Evolutionary conservation across 2,329 filamentous ascomycete species (phyloP).

Genomic region (Hypoxylon sp.): DNA sequence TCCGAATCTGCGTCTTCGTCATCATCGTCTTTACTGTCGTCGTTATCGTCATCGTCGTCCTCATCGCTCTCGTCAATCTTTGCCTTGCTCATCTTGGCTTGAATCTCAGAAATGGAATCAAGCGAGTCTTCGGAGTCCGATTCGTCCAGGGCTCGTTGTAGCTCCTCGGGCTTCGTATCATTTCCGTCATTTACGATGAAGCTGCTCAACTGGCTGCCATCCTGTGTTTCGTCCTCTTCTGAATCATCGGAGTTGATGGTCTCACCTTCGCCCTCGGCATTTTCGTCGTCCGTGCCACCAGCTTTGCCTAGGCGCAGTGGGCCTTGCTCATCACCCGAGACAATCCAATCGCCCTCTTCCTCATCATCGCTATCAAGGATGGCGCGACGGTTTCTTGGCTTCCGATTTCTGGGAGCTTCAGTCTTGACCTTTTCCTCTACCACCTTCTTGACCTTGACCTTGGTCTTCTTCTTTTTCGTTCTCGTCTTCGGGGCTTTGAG

Average conservation of each 20-base stretch:
- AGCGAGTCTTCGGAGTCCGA: conserved; percentile 53
- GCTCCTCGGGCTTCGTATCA: conserved; percentile 51
- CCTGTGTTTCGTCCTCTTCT: conserved; percentile 65
- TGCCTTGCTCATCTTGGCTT: conserved; percentile 44
- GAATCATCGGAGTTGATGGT: conserved; percentile 81
- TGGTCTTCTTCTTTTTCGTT: conserved; percentile 56
- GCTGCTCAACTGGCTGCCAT: conserved; percentile 68
- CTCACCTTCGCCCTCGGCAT: conserved; percentile 89
- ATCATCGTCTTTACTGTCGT: conserved; percentile 46
- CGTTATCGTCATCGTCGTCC: conserved; percentile 11
- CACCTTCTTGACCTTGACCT: conserved; percentile 53
- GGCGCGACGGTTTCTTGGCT: conserved; percentile 59
- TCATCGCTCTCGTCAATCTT: conserved; percentile 33
- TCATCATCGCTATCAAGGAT: conserved; percentile 69
- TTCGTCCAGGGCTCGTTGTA: conserved; percentile 48
- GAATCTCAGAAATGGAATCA: conserved; percentile 51
- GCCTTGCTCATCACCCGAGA: conserved; percentile 76
- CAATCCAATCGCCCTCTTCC: conserved; percentile 84
- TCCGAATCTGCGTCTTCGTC: conserved; percentile 45
- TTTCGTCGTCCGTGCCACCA: conserved; percentile 88
- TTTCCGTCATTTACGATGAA: conserved; percentile 70
- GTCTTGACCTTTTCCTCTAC: conserved; percentile 55
- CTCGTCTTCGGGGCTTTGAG: conserved; percentile 57
- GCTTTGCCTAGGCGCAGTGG: conserved; percentile 78
- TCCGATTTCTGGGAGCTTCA: conserved; percentile 50